A percentile compares a stretch with the other conserved stretches of the same genome.
Conservation (phyloP, 495 filamentous ascomycete species). For the Tetracladium marchalianum region DNA sequence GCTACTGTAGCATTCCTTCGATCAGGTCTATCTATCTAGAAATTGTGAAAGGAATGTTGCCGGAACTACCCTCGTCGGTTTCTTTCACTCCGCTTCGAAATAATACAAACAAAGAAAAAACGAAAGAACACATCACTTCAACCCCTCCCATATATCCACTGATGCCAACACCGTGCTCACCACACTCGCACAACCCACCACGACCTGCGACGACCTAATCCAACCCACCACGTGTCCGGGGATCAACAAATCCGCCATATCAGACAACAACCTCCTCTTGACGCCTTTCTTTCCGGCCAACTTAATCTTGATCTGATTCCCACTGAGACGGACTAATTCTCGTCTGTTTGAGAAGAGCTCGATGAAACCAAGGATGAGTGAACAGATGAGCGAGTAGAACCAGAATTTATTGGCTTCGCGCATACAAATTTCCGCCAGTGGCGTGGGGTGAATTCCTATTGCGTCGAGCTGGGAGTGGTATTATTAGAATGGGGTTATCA, state of each 20-base stretch:
- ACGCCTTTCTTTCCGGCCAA: background rate
- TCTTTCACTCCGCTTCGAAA: no score
- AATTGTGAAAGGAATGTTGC: no score
- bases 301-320: background rate
- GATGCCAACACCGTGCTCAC: slow-evolving; percentile 47
- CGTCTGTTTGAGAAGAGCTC: slow-evolving; percentile 2
- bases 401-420: slow-evolving; percentile 56
- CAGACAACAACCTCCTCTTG: slow-evolving; percentile 32
- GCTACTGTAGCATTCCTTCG: no score
- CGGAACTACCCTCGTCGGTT: no score
- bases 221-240: slow-evolving; percentile 47
- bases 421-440: slow-evolving; percentile 24
- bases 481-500: background rate
- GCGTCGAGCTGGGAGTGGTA: slow-evolving; percentile 30
- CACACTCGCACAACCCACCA: slow-evolving; percentile 42
- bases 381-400: slow-evolving; percentile 43
- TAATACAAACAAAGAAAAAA: no score
- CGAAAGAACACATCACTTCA: slow-evolving; percentile 4
- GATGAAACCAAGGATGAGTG: slow-evolving; percentile 11
- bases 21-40: no score
- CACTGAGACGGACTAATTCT: slow-evolving; percentile 2
- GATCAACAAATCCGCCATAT: slow-evolving; percentile 46
- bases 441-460: slow-evolving; percentile 27
- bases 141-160: slow-evolving; percentile 48
- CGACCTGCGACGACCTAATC: slow-evolving; percentile 33